These are phyloP conservation scores for Russula ochroleuca DNA, from an alignment of 768 basidiomycete genomes.

Conservation along the genomic window DNA sequence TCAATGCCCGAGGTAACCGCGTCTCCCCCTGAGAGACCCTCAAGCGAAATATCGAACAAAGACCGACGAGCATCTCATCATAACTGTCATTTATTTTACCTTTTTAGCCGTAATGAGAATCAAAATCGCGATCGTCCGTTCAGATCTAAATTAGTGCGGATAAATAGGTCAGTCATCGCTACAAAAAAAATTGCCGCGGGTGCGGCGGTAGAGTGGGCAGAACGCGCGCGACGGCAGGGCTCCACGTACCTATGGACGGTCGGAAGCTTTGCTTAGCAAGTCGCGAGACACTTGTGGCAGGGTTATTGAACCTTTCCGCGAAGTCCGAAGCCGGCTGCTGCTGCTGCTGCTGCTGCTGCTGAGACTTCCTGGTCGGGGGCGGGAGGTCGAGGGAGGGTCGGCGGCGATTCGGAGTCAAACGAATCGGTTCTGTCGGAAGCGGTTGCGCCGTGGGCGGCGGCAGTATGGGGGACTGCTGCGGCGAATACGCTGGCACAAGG, in stretches of 20 bases:
- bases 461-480: background rate
- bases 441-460: background rate
- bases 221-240: too few relatives aligned
- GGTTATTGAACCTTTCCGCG: conserved; percentile 12
- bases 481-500: background rate
- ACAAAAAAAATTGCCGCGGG: background rate
- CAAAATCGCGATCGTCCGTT: background rate
- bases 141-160: background rate
- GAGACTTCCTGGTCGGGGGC: background rate
- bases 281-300: conserved; percentile 1
- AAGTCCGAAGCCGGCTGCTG: background rate
- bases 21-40: background rate
- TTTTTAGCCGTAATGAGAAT: background rate
- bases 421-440: background rate
- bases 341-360: background rate
- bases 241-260: conserved; percentile 19
- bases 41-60: background rate
- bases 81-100: background rate
- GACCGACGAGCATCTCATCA: background rate
- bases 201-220: background rate
- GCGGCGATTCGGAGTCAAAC: conserved; percentile 25
- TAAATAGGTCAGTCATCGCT: background rate
- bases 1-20: background rate
- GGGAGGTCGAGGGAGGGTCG: background rate
- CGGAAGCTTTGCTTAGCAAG: conserved; percentile 6